Evolutionary conservation across 2,329 filamentous ascomycete genomes (phyloP).

Genomic region (Penicillium oxalicum): DNA sequence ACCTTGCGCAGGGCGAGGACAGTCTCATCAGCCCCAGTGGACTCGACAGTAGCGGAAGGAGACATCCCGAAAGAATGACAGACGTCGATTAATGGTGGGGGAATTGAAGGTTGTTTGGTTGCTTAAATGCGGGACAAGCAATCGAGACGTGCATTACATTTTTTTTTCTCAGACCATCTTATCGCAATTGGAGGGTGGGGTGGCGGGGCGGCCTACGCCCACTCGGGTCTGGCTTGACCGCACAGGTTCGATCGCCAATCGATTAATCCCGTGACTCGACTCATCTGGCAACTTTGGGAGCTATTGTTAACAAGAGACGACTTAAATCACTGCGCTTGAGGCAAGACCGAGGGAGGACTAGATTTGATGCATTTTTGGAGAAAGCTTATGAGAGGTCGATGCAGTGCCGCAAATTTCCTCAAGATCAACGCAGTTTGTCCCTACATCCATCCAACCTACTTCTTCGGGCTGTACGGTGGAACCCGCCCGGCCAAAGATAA

Average conservation of each 20-base stretch:
- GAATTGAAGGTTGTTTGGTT: background rate
- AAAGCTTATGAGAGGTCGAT: too few species aligned
- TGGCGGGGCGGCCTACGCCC: conserved; percentile 24
- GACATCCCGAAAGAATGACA: conserved; percentile 21
- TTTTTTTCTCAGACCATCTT: conserved; percentile 26
- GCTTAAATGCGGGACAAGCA: conserved; percentile 2
- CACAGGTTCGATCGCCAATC: conserved; percentile 1
- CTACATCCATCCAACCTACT: too few species aligned
- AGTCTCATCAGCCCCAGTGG: conserved; percentile 28
- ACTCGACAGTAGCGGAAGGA: conserved; percentile 27
- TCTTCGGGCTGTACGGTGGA: too few species aligned
- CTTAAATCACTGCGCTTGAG: too few species aligned
- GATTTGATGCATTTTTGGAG: too few species aligned
- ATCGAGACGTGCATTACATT: conserved; percentile 16
- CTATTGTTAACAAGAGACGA: too few species aligned
- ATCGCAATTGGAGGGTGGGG: conserved; percentile 38
- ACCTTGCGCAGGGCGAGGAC: conserved; percentile 56
- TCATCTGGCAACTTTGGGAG: too few species aligned
- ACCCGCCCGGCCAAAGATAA: too few species aligned
- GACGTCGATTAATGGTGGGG: background rate
- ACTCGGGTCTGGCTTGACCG: conserved; percentile 15
- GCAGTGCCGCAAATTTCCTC: too few species aligned
- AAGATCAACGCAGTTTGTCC: too few species aligned
- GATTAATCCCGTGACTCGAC: too few species aligned
- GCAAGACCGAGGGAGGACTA: too few species aligned